These are phyloP conservation scores for Pleurotus ostreatus DNA, from an alignment of 768 basidiomycete genomes.

Conservation along the genomic window DNA sequence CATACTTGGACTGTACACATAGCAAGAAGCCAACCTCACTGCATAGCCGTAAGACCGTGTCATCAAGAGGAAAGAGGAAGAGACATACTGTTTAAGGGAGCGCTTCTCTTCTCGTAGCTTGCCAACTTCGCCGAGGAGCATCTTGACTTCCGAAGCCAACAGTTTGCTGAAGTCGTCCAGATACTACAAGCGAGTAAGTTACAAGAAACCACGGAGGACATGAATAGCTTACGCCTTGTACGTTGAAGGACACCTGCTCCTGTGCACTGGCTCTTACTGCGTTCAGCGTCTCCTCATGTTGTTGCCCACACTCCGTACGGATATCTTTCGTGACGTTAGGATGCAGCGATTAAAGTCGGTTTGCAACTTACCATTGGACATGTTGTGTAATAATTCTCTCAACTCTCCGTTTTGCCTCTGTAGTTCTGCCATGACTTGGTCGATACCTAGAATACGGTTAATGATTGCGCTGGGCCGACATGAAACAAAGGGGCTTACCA, in stretches of 20 bases:
- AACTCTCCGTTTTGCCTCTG: slow-evolving; percentile 57
- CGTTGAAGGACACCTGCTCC: slow-evolving; percentile 79
- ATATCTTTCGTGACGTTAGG: slow-evolving; percentile 40
- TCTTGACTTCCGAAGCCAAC: slow-evolving; percentile 76
- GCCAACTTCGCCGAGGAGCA: slow-evolving; percentile 80
- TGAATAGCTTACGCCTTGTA: slow-evolving; percentile 60
- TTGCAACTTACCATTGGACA: slow-evolving; percentile 53
- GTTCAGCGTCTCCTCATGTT: slow-evolving; percentile 64
- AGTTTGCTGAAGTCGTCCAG: slow-evolving; percentile 87
- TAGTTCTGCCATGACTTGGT: slow-evolving; percentile 58
- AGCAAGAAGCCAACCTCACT: slow-evolving; percentile 78
- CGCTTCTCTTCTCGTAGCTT: slow-evolving; percentile 78
- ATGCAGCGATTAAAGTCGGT: background rate
- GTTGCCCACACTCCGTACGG: slow-evolving; percentile 60
- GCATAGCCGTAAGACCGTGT: slow-evolving; percentile 2
- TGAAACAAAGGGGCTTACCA: slow-evolving; percentile 35
- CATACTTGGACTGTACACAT: slow-evolving; percentile 69
- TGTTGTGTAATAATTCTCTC: slow-evolving; percentile 44
- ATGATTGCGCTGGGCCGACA: background rate
- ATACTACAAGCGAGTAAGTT: slow-evolving; percentile 42
- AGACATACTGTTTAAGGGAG: slow-evolving; percentile 69
- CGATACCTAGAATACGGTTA: slow-evolving; percentile 39
- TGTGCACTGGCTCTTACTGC: slow-evolving; percentile 68
- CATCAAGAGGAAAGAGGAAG: background rate
- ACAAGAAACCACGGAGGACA: too few relatives aligned